Evolutionary conservation across 192 early-diverging fungal species (phyloP).

Genomic region (Coemansia sp.): DNA sequence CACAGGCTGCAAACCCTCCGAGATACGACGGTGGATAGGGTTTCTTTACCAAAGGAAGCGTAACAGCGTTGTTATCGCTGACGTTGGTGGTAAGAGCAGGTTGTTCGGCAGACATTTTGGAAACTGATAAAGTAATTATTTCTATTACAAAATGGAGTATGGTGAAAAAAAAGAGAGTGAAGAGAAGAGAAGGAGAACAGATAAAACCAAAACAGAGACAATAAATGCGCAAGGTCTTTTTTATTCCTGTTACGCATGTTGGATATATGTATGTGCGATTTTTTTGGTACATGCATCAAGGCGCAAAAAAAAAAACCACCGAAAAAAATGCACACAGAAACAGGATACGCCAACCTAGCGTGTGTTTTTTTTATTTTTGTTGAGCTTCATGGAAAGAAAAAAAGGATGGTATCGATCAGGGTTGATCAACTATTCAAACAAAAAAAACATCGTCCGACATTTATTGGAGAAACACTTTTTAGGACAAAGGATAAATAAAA

Average conservation of each 20-base stretch:
- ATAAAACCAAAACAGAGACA: background rate
- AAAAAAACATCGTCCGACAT: no score
- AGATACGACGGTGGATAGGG: slow-evolving; percentile 47
- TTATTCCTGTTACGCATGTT: no score
- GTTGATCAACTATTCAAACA: no score
- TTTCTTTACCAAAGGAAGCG: slow-evolving; percentile 36
- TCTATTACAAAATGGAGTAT: slow-evolving; percentile 10
- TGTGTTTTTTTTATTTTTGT: no score
- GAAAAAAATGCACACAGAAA: background rate
- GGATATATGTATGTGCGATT: background rate
- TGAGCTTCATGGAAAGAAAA: no score
- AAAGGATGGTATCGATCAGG: no score
- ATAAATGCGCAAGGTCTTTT: no score
- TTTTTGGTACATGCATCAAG: background rate
- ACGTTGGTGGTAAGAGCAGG: background rate
- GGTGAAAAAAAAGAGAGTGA: slow-evolving; percentile 3
- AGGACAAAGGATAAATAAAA: no score
- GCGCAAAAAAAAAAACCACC: no score
- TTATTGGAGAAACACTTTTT: no score
- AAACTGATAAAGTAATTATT: background rate
- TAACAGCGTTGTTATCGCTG: background rate
- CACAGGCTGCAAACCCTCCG: slow-evolving; percentile 53
- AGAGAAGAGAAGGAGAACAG: slow-evolving; percentile 3
- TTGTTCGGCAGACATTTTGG: background rate
- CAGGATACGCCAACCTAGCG: background rate